phyloP scores from a whole-genome alignment of 345 rosid genomes.

The Rhizophora mangle region DNA sequence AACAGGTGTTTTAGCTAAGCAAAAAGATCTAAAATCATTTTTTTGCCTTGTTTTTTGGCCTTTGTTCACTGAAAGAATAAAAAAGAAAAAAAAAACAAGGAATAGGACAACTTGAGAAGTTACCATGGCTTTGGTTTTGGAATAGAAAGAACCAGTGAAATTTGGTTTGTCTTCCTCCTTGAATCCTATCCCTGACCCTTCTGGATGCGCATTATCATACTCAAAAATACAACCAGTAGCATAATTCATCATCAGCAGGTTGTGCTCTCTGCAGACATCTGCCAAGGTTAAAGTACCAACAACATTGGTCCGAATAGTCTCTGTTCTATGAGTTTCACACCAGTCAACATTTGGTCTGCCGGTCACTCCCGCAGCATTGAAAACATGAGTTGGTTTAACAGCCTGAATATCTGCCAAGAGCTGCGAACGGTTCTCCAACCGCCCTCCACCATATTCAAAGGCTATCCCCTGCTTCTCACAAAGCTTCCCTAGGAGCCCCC shows the following conservation, averaged over 20 bases:
- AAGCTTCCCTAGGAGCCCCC: constrained; percentile 19
- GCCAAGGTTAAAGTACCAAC: constrained; percentile 17
- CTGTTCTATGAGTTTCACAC: constrained; percentile 22
- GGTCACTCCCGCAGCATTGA: constrained; percentile 25
- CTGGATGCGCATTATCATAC: constrained; percentile 18
- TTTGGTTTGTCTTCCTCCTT: constrained; percentile 21
- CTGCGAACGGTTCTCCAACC: constrained; percentile 15
- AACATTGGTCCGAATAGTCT: constrained; percentile 20
- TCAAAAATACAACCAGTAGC: constrained; percentile 19
- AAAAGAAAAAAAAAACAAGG: not conserved
- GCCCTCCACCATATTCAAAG: constrained; percentile 22
- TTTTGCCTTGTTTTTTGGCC: not conserved
- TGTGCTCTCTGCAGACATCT: constrained; percentile 20
- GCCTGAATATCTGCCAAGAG: constrained; percentile 16
- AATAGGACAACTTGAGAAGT: not conserved
- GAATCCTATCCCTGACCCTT: constrained; percentile 19
- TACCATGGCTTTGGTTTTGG: constrained; percentile 25
- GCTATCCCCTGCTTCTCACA: constrained; percentile 23
- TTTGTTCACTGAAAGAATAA: not conserved
- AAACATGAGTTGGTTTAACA: constrained; percentile 21
- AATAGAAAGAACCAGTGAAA: constrained; percentile 21
- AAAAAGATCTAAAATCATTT: not conserved
- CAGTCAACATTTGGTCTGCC: constrained; percentile 28
- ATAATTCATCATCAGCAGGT: constrained; percentile 13
- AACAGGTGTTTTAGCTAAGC: not conserved